Percentiles rank a stretch among this genome's conserved stretches.
phyloP scores from a whole-genome alignment of 2,329 filamentous ascomycete genomes.

The Arthrobotrys megalospora region DNA sequence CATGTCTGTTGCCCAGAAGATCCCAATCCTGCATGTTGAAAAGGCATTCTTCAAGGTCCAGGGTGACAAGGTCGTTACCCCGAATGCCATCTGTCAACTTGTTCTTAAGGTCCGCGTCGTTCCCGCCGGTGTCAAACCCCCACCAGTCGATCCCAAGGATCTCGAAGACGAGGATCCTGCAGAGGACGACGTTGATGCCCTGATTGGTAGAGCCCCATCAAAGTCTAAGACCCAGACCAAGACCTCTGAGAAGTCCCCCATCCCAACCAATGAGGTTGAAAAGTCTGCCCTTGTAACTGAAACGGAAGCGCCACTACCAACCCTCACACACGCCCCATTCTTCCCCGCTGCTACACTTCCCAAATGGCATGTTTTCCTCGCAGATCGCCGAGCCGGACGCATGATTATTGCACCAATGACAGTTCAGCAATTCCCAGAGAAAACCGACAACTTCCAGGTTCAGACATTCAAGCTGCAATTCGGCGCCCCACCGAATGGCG shows the following conservation, averaged over 20 bases:
- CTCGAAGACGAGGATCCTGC: conserved; percentile 92
- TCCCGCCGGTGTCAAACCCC: conserved; percentile 82
- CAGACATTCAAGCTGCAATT: conserved; percentile 98
- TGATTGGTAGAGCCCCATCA: conserved; percentile 80
- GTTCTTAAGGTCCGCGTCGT: conserved; percentile 96
- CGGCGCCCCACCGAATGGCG: conserved; percentile 90
- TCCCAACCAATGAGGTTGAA: conserved; percentile 73
- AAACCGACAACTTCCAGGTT: conserved; percentile 91
- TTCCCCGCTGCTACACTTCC: conserved; percentile 91
- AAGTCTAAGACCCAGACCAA: conserved; percentile 75
- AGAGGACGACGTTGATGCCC: conserved; percentile 89
- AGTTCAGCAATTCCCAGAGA: conserved; percentile 87
- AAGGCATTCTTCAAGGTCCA: conserved; percentile 99
- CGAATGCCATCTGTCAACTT: conserved; percentile 90
- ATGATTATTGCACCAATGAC: conserved; percentile 96
- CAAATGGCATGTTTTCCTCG: conserved; percentile 93
- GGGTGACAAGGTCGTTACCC: conserved; percentile 92
- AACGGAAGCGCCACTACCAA: conserved; percentile 76
- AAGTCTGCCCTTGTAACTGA: conserved; percentile 65
- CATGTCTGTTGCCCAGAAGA: conserved; percentile 82
- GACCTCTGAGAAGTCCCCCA: conserved; percentile 73
- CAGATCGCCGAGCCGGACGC: conserved; percentile 93
- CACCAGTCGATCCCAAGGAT: conserved; percentile 84
- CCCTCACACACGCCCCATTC: conserved; percentile 91
- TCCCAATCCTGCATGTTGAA: conserved; percentile 86